Base-by-base conservation (phyloP, 2,329 filamentous ascomycete genomes). In the Hymenoscyphus infarciens region DNA sequence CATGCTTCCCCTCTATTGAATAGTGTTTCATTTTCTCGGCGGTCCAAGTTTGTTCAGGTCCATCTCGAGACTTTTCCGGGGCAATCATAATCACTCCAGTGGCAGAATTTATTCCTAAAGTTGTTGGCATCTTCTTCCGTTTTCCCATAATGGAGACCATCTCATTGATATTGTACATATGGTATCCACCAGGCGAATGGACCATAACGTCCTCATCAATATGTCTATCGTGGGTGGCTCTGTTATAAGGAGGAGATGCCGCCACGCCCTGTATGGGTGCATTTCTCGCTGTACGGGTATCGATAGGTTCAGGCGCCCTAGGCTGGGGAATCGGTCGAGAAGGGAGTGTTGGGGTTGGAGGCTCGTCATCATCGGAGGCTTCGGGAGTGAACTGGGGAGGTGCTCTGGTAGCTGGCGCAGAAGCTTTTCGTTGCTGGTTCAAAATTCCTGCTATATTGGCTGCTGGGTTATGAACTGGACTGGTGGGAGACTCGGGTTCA, bases 101-200 rank as follows among this genome's bases (percentile, higher is more conserved):
- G 56, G 89, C 87, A 61, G 95, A 81, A 74, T 98, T 97, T 72
- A 98, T 89, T n/a, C 94, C 94, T 42, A 98, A 77, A 0, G 91
- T 97, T n/a, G 92, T 97, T 1, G 94, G 92, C 91, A 97, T 95
- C 79, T 98, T 98, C 81, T 97, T 97, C 72, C 91, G 89, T 80
- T 96, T 97, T 62, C 94, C 94, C 86, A 97, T 93, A 54, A 95
- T 87, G n/a, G 92, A 94, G 4, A 97, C 86, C 90, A 97, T 97
- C 77, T 98, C 94, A 74, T 93, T 96, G 71, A 98, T 93, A 71
- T 97, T 97, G 78, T 97, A 98, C 75, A 98, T 82, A 73, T 96
- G 93, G 73, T 93, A 98, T 1, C 91, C 91, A 19, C 91, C 90
- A 5, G 91, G 90, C 1, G 88, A 87, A 33, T 76, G 74, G 63